Base-by-base conservation (phyloP, 352 stramenopile genomes). In the Achlya hypogyna region DNA sequence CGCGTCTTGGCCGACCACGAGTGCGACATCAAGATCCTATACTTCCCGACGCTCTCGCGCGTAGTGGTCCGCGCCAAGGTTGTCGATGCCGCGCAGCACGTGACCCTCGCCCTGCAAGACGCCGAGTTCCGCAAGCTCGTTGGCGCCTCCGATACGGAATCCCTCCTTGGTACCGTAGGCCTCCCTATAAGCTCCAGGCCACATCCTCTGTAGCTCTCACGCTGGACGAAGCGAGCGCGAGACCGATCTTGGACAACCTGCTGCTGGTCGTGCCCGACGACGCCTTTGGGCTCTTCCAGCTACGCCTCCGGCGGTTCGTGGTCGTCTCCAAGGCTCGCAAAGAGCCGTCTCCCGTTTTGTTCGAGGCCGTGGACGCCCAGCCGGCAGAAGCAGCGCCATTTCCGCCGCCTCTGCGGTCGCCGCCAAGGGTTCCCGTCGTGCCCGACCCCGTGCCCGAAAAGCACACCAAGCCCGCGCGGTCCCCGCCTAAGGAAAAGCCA, bases 1-100 rank as follows among this genome's bases (percentile, higher is more conserved):
- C n/a, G 14, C 20, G 43, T 12, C 20, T 3, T 59, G 20, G 34
- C 22, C 12, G 51, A 31, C 2, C 42, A 58, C 8, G 60, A 67
- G 10, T 67, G 47, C 32, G n/a, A 67, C n/a, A 35, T 67, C 47
- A 67, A 59, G 23, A 47, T 67, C 28, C 1, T 47, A 9, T 67
- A 59, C 27, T 42, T 47, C 10, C 60, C 60, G 18, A 59, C 27
- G 25, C 42, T 58, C 9, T n/a, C n/a, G 35, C 29, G 60, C 9
- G 51, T 67, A n/a, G 27, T 42, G 14, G 23, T 67, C 18, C 60
- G 42, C 18, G 14, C 31, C 1, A 67, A 67, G 34, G 22, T 67
- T 2, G 20, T 27, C 9, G 47, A 14, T 23, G n/a, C 9, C 5
- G 23, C 28, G 12, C 6, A 20, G 35, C 28, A 16, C 5, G 43